Base-by-base conservation (phyloP, 2,329 filamentous ascomycete species). In the Elsinoe arachidis region DNA sequence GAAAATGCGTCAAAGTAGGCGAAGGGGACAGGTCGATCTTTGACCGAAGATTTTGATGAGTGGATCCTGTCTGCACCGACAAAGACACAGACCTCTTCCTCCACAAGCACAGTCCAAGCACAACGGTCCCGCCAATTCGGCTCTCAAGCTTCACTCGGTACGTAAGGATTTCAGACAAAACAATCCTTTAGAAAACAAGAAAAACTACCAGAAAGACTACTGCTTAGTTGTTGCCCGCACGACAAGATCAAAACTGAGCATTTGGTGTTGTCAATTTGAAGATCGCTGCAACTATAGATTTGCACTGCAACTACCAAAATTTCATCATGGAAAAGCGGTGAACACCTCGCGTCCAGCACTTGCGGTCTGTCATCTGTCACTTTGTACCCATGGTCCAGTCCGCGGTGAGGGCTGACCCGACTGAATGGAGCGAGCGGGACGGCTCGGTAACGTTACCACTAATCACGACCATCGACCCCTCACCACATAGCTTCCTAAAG, bases 11-110 rank as follows among this genome's bases (percentile, higher is more conserved):
- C 33, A 53, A 53, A 26, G 35, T 34, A 53, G 38, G 49, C 49
- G 49, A 53, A 21, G 49, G 3, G 23, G 33, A 53, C 33, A 51
- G 46, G 49, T 34, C 49, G 49, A 53, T 53, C 49, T 39, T 34
- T 35, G 49, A 39, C 49, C 49, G 49, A 53, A n/a, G 34, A 53
- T 17, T 30, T 53, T 15, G 49, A 19, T 19, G 26, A 38, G 49
- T 53, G 49, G 49, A 30, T 30, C 26, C 26, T 30, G 49, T 39
- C 49, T 53, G 49, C 49, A 53, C 15, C 49, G 37, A 26, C 49
- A 39, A 35, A 53, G 49, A 35, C 49, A 53, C 26, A 53, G 35
- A 39, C 34, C 41, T 46, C 41, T 46, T 23, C 41, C 21, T 26
- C 26, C 46, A 19, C 3, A 34, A 15, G 46, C 46, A 51, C 46